Conservation (phyloP, 495 filamentous ascomycete genomes). For the Aspergillus ellipticus region DNA sequence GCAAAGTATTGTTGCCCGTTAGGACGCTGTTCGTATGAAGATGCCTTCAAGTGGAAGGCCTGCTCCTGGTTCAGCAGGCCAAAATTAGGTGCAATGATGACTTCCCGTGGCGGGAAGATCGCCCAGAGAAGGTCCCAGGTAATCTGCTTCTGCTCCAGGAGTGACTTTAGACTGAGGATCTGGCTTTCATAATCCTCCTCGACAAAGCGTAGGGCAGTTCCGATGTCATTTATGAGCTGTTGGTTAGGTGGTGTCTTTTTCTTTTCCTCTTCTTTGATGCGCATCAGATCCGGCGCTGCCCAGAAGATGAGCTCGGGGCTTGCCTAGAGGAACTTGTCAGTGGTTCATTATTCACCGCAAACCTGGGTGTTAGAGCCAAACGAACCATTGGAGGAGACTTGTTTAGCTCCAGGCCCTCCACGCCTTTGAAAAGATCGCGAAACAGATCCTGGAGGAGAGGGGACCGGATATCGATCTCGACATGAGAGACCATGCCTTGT, state of each 20-base stretch:
- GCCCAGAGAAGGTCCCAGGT: constrained; percentile 6
- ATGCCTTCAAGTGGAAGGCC: neutral
- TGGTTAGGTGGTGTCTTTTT: neutral
- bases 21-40: neutral
- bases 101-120: neutral
- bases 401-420: constrained; percentile 1
- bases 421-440: neutral
- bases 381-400: constrained; percentile 1
- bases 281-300: neutral
- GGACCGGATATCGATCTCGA: neutral
- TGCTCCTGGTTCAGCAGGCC: neutral
- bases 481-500: neutral
- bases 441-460: neutral
- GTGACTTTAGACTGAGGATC: neutral
- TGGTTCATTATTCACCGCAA: neutral
- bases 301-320: neutral
- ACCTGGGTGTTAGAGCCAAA: neutral
- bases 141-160: neutral
- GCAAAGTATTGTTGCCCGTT: neutral
- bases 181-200: neutral
- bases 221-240: neutral
- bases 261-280: constrained; percentile 1
- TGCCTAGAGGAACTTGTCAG: neutral
- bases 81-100: neutral
- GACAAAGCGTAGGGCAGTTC: neutral